Evolutionary conservation across 1,139 yeast species (phyloP).

Genomic region (Sugiyamaella paludigena): DNA sequence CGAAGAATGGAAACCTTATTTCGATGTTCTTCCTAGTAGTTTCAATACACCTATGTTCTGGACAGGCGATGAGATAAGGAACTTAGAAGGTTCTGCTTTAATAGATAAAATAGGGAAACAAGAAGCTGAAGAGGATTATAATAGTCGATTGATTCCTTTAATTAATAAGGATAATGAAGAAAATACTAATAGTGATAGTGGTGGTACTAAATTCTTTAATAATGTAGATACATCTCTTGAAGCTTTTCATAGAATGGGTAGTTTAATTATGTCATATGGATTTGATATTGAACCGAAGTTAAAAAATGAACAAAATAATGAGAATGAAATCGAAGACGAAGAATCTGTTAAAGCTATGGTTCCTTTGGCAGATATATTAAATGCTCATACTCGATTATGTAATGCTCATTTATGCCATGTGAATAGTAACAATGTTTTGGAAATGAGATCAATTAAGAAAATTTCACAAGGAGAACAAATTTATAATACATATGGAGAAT

Average conservation of each 20-base stretch:
- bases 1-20: slow-evolving; percentile 63
- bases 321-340: slow-evolving; percentile 42
- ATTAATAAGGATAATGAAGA: slow-evolving; percentile 17
- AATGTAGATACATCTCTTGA: slow-evolving; percentile 44
- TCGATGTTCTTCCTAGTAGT: slow-evolving; percentile 61
- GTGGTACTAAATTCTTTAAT: background rate
- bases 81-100: slow-evolving; percentile 68
- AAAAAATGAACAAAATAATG: slow-evolving; percentile 33
- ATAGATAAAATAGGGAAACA: slow-evolving; percentile 67
- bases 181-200: background rate
- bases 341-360: slow-evolving; percentile 77
- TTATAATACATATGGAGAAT: slow-evolving; percentile 85
- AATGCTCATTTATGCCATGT: slow-evolving; percentile 61
- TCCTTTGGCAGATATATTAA: slow-evolving; percentile 86
- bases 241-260: slow-evolving; percentile 70
- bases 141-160: slow-evolving; percentile 38
- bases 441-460: slow-evolving; percentile 65
- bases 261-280: slow-evolving; percentile 63
- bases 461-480: slow-evolving; percentile 70
- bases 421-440: slow-evolving; percentile 44
- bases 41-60: slow-evolving; percentile 81
- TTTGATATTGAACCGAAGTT: slow-evolving; percentile 49
- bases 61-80: slow-evolving; percentile 51
- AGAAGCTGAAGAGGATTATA: slow-evolving; percentile 61
- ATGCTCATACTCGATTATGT: slow-evolving; percentile 76